These are phyloP conservation scores for Sphaerostilbella broomeana DNA, from an alignment of 2,329 filamentous ascomycete species.

Conservation along the genomic window DNA sequence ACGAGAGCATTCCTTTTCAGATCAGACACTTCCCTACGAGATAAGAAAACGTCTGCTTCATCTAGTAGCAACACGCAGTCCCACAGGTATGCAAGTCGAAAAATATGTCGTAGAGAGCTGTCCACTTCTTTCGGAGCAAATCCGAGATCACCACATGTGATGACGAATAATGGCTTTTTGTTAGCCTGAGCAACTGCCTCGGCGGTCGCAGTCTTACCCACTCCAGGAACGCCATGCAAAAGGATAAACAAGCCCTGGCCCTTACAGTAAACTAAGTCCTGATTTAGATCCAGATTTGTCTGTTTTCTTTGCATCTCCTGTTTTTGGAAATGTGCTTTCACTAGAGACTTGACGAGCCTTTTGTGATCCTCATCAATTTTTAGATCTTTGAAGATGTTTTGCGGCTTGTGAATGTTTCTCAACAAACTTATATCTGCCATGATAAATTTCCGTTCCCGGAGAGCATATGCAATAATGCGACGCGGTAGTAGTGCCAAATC, in stretches of 20 bases:
- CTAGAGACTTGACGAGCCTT: constrained; percentile 33
- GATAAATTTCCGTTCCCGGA: constrained; percentile 34
- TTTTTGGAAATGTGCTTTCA: constrained; percentile 36
- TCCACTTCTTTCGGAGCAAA: constrained; percentile 37
- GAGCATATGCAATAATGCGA: constrained; percentile 36
- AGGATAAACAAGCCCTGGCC: constrained; percentile 38
- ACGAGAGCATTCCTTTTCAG: constrained; percentile 32
- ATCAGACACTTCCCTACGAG: constrained; percentile 23
- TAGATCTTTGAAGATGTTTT: constrained; percentile 34
- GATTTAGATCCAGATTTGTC: constrained; percentile 18
- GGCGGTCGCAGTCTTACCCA: constrained; percentile 44
- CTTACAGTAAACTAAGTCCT: constrained; percentile 41
- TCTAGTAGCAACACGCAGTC: constrained; percentile 33
- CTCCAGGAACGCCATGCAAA: constrained; percentile 41
- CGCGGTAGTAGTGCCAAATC: constrained; percentile 32
- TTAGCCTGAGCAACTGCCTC: constrained; percentile 36
- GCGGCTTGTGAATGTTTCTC: constrained; percentile 30
- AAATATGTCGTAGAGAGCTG: constrained; percentile 34
- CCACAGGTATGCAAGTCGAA: constrained; percentile 35
- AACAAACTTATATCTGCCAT: constrained; percentile 30
- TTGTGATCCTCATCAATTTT: constrained; percentile 36
- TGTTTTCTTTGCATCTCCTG: constrained; percentile 31
- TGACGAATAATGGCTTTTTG: constrained; percentile 39
- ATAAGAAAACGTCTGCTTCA: constrained; percentile 32
- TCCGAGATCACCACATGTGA: constrained; percentile 44